These are phyloP conservation scores for Casaregolazyma suthepensis DNA, from an alignment of 1,139 yeast species.

Conservation along the genomic window DNA sequence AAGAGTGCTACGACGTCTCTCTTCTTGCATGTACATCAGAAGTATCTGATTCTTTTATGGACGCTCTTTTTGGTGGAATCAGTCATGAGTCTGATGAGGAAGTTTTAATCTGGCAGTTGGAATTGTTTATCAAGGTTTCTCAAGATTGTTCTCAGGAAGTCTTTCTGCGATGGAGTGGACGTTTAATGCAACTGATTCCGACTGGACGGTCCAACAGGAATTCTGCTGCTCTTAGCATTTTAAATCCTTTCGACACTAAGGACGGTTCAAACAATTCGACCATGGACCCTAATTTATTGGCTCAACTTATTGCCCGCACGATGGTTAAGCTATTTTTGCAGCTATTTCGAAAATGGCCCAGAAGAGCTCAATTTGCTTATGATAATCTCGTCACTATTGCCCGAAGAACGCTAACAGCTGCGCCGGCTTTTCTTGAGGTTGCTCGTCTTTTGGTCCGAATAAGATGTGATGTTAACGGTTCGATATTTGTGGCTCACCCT, in stretches of 20 bases:
- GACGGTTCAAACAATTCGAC: not conserved
- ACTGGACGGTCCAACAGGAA: slow-evolving; percentile 12
- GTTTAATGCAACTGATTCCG: slow-evolving; percentile 17
- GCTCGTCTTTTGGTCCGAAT: slow-evolving; percentile 52
- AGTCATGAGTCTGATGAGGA: slow-evolving; percentile 29
- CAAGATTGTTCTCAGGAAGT: slow-evolving; percentile 14
- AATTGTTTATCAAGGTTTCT: slow-evolving; percentile 19
- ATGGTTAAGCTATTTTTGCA: slow-evolving; percentile 35
- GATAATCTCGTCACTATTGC: slow-evolving; percentile 22
- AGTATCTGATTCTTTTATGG: slow-evolving; percentile 18
- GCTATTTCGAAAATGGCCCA: slow-evolving; percentile 25
- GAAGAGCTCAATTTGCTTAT: slow-evolving; percentile 31
- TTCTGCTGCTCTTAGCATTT: slow-evolving; percentile 12
- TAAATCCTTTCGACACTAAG: slow-evolving; percentile 2
- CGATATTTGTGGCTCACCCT: slow-evolving; percentile 49
- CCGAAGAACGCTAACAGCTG: slow-evolving; percentile 16
- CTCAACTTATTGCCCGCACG: slow-evolving; percentile 31
- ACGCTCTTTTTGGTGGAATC: slow-evolving; percentile 17
- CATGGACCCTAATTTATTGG: not conserved
- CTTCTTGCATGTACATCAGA: slow-evolving; percentile 18
- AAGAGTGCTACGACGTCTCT: slow-evolving; percentile 34
- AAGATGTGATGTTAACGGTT: slow-evolving; percentile 44
- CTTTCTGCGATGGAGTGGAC: slow-evolving; percentile 13
- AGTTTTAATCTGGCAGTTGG: slow-evolving; percentile 36
- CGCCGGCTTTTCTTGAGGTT: slow-evolving; percentile 40